Evolutionary conservation across 441 rosid genomes (phyloP), one percentile per base, ranked within the genome.

Genomic region (Jatropha podagrica): DNA sequence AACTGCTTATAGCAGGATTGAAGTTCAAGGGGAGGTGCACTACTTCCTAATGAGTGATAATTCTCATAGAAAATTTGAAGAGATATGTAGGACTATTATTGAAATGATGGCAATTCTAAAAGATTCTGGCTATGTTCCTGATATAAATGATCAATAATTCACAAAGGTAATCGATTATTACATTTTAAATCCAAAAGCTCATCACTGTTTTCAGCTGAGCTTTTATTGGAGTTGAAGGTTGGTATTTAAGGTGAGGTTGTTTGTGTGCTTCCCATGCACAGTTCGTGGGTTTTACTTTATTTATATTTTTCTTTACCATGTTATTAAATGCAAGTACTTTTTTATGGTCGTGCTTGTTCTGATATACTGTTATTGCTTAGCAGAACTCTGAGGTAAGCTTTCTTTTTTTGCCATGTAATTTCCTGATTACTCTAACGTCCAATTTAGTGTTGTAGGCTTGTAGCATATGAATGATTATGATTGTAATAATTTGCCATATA

Each of bases 1-100:
- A 64, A 89, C 92, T 6, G 93, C 92, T 75, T 84, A 82, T 82
- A 91, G 97, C 83, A 83, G 90, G 83, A 88, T 91, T 42, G 97
- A 92, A 76, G 82, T 91, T 71, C 87, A 85, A 84, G 90, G 86
- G 71, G 80, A 86, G 80, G 84, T 83, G 61, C 86, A 89, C 75
- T 73, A 72, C 68, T 94, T 92, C 83, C 69, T 83, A 77, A 87
- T 73, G 81, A 87, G 87, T 27, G 93, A 88, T 80, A 63, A 66
- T 59, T 84, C 89, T 77, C 92, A 91, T 67, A 73, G 27, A 76
- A 60, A 70, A 7, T 83, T 86, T 55, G 81, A 74, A 42, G 85
- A 89, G 76, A 86, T 90, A 69, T 76, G 78, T 74, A 75, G 85
- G 81, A 85, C 77, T 54, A 80, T 87, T 32, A 68, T 78, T 61